Base-by-base conservation (phyloP, 2,329 filamentous ascomycete species). In the Diaporthe longicolla region DNA sequence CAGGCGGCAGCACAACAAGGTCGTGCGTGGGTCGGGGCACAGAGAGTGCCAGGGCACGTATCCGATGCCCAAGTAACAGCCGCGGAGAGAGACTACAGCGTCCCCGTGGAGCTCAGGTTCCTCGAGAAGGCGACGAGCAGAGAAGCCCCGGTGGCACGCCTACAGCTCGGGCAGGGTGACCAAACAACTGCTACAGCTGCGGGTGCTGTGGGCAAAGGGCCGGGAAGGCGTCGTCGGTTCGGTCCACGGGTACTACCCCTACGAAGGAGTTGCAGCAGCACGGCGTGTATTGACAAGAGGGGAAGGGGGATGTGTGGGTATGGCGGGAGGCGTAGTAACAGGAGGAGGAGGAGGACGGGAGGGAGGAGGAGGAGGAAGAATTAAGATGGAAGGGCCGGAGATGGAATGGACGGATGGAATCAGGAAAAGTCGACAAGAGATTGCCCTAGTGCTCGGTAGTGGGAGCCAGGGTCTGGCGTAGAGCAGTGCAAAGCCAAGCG, bases 381-480 rank as follows among this genome's bases (percentile, higher is more conserved):
- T 52, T 40, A 68, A 68, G 63, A 54, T 68, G 63, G 63, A 68
- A 68, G 32, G 63, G 48, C 63, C 63, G 63, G 63, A 68, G 63
- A 68, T 68, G 63, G 63, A 68, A 68, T 68, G 63, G 48, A 54
- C 63, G 45, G 63, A 68, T 68, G 32, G 48, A 54, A 68, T 68
- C 63, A 68, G 63, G 63, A 68, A 68, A 68, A 68, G 63, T 54
- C 63, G 48, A 68, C 15, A 66, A 66, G 63, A 68, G 63, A 68
- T 68, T 68, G 48, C 13, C 45, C 63, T 68, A 68, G 63, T 54
- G 11, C 63, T 68, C 63, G 63, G 63, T 68, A 68, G 63, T 54
- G 63, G 63, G 32, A 68, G 63, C 29, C 63, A 68, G 63, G 63
- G n/a, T 68, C 32, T 37, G 40, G 40, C 15, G 40, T 19, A 32